phyloP scores from a whole-genome alignment of 805 yeast species.

The Yarrowia phangngaensis region DNA sequence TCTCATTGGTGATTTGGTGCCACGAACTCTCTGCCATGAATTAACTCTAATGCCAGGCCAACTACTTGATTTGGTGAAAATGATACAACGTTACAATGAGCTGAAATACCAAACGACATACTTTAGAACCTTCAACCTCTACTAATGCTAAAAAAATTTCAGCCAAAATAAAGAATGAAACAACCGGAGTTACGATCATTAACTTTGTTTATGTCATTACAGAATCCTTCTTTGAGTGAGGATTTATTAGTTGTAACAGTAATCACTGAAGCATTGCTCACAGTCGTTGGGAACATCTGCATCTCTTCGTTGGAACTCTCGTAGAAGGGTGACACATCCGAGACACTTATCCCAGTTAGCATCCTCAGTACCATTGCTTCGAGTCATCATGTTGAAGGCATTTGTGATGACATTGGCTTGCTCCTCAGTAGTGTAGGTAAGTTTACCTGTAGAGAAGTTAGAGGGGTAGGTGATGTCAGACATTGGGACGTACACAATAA shows the following conservation, averaged over 20 bases:
- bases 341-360: conserved; percentile 68
- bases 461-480: conserved; percentile 68
- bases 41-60: no score
- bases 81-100: no score
- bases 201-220: no score
- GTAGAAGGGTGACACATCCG: conserved; percentile 77
- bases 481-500: conserved; percentile 69
- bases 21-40: no score
- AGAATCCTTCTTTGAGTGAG: background rate
- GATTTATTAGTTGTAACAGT: conserved; percentile 58
- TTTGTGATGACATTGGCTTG: conserved; percentile 60
- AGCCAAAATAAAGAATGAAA: no score
- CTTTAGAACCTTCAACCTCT: no score
- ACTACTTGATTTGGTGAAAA: no score
- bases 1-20: no score
- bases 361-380: conserved; percentile 64
- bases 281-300: conserved; percentile 60
- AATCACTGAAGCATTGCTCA: conserved; percentile 59
- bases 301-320: conserved; percentile 60
- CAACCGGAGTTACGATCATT: no score
- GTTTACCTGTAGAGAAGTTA: conserved; percentile 67
- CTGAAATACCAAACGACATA: no score
- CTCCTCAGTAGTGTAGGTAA: conserved; percentile 59
- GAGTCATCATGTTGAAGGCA: conserved; percentile 68
- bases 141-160: no score